These are phyloP conservation scores for Corchorus capsularis DNA, from an alignment of 345 rosid genomes.

Conservation along the genomic window DNA sequence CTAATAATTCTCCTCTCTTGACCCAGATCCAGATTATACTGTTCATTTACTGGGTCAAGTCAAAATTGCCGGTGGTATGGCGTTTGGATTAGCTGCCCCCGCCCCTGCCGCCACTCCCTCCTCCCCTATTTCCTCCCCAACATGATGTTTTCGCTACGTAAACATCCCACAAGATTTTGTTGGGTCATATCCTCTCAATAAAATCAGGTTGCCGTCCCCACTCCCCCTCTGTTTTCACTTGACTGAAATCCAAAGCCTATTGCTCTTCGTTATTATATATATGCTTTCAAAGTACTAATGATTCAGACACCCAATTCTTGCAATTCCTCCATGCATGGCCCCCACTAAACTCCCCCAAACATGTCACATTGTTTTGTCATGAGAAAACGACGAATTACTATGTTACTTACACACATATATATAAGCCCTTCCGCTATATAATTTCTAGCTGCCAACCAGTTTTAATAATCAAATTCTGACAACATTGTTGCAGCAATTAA, in stretches of 20 bases:
- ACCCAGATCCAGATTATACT: too few relatives aligned
- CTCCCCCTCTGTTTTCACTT: neutral
- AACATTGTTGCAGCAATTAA: neutral
- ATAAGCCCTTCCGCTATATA: too few relatives aligned
- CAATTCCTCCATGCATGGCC: neutral
- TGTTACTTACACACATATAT: neutral
- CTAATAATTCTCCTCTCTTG: too few relatives aligned
- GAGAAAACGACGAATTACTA: neutral
- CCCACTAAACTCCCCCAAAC: neutral
- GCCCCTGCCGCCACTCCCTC: too few relatives aligned
- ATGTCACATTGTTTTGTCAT: neutral
- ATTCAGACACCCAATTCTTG: neutral
- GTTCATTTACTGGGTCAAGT: too few relatives aligned
- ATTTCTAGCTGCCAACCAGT: neutral
- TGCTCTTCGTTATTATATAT: neutral
- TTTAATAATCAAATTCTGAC: neutral
- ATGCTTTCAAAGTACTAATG: neutral
- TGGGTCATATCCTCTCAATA: neutral
- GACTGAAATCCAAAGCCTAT: neutral
- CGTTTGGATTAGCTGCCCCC: too few relatives aligned
- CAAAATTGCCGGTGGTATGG: too few relatives aligned
- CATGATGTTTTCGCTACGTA: neutral
- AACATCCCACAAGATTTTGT: constrained; percentile 2
- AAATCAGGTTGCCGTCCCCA: neutral
- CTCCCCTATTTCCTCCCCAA: neutral